Evolutionary conservation across 148 eudicot species (phyloP).

Genomic region (Beta vulgaris): DNA sequence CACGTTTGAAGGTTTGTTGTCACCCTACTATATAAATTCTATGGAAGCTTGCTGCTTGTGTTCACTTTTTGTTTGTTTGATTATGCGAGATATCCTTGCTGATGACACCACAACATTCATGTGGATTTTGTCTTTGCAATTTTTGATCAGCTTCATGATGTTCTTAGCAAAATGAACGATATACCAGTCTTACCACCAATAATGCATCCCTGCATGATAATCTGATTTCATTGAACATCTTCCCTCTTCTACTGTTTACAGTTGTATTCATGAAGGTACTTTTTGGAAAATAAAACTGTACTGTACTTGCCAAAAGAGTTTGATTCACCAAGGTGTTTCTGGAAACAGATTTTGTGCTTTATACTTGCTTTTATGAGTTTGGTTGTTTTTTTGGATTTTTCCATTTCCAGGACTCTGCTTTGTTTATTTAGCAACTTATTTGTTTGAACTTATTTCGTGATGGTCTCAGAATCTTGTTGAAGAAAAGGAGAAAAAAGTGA

Average conservation of each 20-base stretch:
- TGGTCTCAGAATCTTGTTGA: constrained; percentile 79
- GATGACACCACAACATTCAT: neutral
- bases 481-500: constrained; percentile 93
- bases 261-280: neutral
- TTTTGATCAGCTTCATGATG: neutral
- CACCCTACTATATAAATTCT: neutral
- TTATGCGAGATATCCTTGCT: neutral
- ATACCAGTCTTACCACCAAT: neutral
- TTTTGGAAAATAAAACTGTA: neutral
- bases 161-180: neutral
- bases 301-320: too few relatives aligned
- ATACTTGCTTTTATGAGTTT: neutral
- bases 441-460: neutral
- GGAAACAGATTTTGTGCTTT: neutral
- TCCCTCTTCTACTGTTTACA: neutral
- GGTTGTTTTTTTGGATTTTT: neutral
- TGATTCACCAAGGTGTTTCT: neutral
- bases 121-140: neutral
- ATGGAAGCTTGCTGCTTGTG: constrained; percentile 5
- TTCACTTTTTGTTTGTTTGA: neutral
- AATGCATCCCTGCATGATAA: neutral
- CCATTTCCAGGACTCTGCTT: neutral
- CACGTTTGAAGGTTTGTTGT: constrained; percentile 69
- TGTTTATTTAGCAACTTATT: constrained; percentile 2
- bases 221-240: neutral